Conservation (phyloP, 257 asterid species). For the Linaria vulgaris region DNA sequence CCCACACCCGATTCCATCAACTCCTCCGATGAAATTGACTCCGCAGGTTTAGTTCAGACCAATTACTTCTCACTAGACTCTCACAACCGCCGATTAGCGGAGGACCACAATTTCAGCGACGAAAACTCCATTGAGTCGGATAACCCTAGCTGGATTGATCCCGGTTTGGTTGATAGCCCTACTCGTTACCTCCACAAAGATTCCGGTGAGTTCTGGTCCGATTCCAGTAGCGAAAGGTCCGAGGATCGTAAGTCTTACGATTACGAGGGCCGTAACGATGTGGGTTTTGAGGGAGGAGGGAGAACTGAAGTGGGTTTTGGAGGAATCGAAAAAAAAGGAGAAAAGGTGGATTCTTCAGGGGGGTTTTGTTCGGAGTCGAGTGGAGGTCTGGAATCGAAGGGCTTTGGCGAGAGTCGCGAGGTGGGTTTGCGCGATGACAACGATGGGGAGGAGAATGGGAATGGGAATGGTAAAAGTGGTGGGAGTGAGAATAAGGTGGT, state of each 20-base stretch:
- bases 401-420: conserved; percentile 28
- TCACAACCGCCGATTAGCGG: conserved; percentile 28
- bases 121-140: conserved; percentile 56
- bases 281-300: conserved; percentile 34
- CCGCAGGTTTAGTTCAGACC: conserved; percentile 45
- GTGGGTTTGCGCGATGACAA: conserved; percentile 26
- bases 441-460: conserved; percentile 23
- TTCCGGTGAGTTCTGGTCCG: conserved; percentile 63
- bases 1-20: conserved; percentile 26
- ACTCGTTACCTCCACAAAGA: conserved; percentile 42
- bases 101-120: conserved; percentile 32
- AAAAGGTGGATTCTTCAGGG: conserved; percentile 32
- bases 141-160: conserved; percentile 82
- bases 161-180: conserved; percentile 48
- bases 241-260: conserved; percentile 35
- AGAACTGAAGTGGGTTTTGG: conserved; percentile 25
- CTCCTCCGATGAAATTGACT: conserved; percentile 43
- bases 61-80: conserved; percentile 68
- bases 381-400: conserved; percentile 23
- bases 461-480: conserved; percentile 31
- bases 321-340: conserved; percentile 32
- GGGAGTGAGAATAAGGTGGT: conserved; percentile 51
- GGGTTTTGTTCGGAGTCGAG: conserved; percentile 14
- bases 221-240: conserved; percentile 66
- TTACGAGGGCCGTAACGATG: conserved; percentile 34